These are phyloP conservation scores for Ophiocordyceps camponoti-leonardi DNA, from an alignment of 2,329 filamentous ascomycete genomes.

Conservation along the genomic window DNA sequence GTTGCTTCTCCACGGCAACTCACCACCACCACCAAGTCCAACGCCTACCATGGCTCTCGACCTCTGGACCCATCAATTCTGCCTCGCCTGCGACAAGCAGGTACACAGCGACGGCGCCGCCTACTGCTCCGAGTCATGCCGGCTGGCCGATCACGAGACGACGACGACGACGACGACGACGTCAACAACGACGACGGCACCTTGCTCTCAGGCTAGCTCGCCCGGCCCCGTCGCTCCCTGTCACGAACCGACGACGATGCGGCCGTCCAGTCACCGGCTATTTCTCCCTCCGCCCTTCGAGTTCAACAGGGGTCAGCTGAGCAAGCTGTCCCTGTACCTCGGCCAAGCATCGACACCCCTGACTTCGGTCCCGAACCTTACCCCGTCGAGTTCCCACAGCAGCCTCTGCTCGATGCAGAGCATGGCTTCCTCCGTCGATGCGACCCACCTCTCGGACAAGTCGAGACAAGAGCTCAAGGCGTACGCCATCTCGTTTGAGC, in stretches of 20 bases:
- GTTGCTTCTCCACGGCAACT: not conserved
- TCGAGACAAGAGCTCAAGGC: slow-evolving; percentile 64
- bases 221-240: slow-evolving; percentile 26
- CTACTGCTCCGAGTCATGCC: slow-evolving; percentile 87
- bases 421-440: slow-evolving; percentile 34
- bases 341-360: slow-evolving; percentile 3
- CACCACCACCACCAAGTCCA: no score
- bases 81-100: slow-evolving; percentile 74
- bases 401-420: slow-evolving; percentile 69
- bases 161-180: slow-evolving; percentile 42
- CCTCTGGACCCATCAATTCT: slow-evolving; percentile 79
- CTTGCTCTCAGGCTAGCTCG: slow-evolving; percentile 40
- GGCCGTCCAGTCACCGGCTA: slow-evolving; percentile 28
- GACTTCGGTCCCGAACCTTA: slow-evolving; percentile 25
- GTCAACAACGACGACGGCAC: no score
- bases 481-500: slow-evolving; percentile 81
- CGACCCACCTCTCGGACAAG: slow-evolving; percentile 50
- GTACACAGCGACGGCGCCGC: slow-evolving; percentile 59
- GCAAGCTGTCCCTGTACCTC: slow-evolving; percentile 11
- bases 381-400: slow-evolving; percentile 64
- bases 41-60: slow-evolving; percentile 35
- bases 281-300: slow-evolving; percentile 60
- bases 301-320: slow-evolving; percentile 38
- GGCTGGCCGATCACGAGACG: slow-evolving; percentile 73
- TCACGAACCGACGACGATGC: slow-evolving; percentile 22